Evolutionary conservation across 1,139 yeast species (phyloP), one percentile per base, ranked within the genome.

Genomic region (Debaryomyces psychrophilus): DNA sequence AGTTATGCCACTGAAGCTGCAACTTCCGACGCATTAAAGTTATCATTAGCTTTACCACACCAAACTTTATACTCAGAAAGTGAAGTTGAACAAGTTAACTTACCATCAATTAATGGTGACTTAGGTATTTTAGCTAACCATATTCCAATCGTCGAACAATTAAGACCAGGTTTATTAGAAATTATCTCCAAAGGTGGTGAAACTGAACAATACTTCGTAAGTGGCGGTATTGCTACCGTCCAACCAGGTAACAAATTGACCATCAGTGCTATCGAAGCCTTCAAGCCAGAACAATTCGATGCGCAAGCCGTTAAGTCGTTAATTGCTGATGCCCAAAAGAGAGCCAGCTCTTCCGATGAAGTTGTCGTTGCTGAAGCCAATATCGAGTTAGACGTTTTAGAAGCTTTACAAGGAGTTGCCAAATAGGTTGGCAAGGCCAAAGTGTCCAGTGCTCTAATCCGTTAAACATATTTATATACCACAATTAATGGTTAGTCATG

Each of bases 41-140:
- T 95, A 64, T 88, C 96, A 45, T 83, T 93, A 66, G 95, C 97
- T 50, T 82, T 93, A 62, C 97, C 97, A 54, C 90, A 87, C 70
- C 83, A 85, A 71, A 83, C 85, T 58, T 67, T 82, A 65, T 73
- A 73, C 64, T 61, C 76, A 38, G 79, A 75, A 52, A 65, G 70
- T 55, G 72, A 69, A 71, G 87, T 69, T 48, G 83, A 87, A 59
- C 99, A 93, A 79, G 99, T 95, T 59, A 93, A 93, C 77, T 80
- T 93, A 61, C 99, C 99, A 64, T 93, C 97, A 54, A 81, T 88
- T 64, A 86, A 95, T 58, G 99, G 99, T 69, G 95, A 89, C 68
- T 83, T 93, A 73, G 99, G 99, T 88, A 83, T 93, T 58, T 79
- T 93, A 67, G 97, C 99, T 62, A 87, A 90, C 78, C 99, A 93